phyloP scores from a whole-genome alignment of 2,329 filamentous ascomycete genomes.

The Cladosporium sp. region DNA sequence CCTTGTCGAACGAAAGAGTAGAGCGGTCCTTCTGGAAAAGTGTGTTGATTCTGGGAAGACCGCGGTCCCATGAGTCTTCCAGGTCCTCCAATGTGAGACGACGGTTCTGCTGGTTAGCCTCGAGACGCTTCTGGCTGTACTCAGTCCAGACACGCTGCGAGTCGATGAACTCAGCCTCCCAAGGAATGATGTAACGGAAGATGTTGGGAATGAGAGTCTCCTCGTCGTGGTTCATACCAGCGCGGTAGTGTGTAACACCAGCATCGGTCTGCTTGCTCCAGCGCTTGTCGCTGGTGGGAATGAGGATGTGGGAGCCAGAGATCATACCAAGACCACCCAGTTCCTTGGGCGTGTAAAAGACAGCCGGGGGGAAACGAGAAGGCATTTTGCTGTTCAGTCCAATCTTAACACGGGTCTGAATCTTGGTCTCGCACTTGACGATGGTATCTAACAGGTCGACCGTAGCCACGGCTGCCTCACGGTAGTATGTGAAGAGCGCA shows the following conservation, averaged over 20 bases:
- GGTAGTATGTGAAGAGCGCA: constrained; percentile 96
- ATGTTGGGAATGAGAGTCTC: constrained; percentile 98
- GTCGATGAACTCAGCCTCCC: constrained; percentile 98
- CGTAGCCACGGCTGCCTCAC: constrained; percentile 93
- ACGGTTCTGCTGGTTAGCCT: constrained; percentile 95
- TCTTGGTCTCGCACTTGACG: constrained; percentile 99
- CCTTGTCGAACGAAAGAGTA: constrained; percentile 96
- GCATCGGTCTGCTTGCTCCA: constrained; percentile 98
- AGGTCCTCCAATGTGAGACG: constrained; percentile 91
- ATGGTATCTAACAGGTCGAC: constrained; percentile 93
- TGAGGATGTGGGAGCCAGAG: constrained; percentile 94
- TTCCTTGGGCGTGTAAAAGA: constrained; percentile 98
- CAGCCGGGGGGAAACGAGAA: constrained; percentile 92
- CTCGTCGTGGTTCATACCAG: constrained; percentile 97
- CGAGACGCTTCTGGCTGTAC: constrained; percentile 94
- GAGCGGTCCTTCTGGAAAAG: constrained; percentile 98
- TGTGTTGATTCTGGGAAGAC: constrained; percentile 95
- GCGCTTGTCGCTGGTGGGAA: constrained; percentile 93
- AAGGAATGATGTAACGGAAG: constrained; percentile 98
- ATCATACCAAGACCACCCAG: constrained; percentile 98
- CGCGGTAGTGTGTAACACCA: constrained; percentile 92
- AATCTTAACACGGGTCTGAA: constrained; percentile 98
- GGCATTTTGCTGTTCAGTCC: constrained; percentile 99
- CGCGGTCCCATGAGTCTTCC: constrained; percentile 97
- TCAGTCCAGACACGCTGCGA: constrained; percentile 99